Conservation (phyloP, 495 filamentous ascomycete genomes). For the Bacidia gigantensis region DNA sequence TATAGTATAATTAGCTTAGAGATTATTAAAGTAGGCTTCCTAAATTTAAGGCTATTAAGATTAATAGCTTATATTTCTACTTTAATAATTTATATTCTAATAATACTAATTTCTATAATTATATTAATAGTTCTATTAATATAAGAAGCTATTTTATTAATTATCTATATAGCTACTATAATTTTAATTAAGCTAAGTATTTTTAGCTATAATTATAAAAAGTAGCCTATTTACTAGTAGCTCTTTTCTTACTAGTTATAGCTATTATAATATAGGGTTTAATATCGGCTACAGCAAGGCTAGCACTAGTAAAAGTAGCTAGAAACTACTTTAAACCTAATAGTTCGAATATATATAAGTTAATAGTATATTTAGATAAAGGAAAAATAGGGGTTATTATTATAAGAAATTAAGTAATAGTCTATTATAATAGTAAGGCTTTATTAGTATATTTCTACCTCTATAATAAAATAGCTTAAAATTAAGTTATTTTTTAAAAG, state of each 20-base stretch:
- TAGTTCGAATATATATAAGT: background rate
- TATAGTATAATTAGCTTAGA: constrained; percentile 1
- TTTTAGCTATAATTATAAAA: background rate
- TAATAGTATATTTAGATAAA: background rate
- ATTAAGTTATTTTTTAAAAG: background rate
- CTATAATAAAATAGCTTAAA: background rate
- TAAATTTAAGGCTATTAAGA: background rate
- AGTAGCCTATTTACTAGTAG: background rate
- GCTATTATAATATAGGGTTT: background rate
- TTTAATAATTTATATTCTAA: background rate
- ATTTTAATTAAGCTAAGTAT: background rate
- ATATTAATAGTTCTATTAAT: background rate
- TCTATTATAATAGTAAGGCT: no score
- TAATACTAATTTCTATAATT: background rate
- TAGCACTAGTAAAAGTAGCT: background rate
- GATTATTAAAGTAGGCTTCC: background rate
- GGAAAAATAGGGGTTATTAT: no score
- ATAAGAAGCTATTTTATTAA: no score
- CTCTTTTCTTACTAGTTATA: background rate
- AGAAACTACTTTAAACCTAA: no score
- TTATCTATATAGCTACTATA: background rate
- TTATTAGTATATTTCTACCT: no score
- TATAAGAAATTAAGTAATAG: no score
- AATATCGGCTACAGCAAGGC: background rate
- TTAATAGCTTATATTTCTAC: background rate